These are phyloP conservation scores for Retiboletus fuscus DNA, from an alignment of 1,284 basidiomycete genomes.

Conservation along the genomic window DNA sequence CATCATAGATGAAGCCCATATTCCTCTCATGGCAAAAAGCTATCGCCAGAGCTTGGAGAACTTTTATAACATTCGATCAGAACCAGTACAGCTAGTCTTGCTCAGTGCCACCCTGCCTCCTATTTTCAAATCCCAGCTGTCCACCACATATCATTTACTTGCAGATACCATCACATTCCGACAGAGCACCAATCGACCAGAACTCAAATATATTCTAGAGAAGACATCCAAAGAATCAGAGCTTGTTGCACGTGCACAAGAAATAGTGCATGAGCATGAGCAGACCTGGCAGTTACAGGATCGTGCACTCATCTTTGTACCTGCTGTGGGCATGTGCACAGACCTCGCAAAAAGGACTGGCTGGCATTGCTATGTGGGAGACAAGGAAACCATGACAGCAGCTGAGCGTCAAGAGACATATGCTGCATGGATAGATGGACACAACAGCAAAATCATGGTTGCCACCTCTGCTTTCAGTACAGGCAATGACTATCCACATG, in stretches of 20 bases:
- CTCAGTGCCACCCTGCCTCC: conserved; percentile 6
- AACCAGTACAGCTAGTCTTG: not conserved
- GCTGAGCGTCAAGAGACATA: not conserved
- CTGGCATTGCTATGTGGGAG: not conserved
- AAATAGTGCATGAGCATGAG: not conserved
- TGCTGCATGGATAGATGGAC: not conserved
- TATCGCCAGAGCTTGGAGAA: not conserved
- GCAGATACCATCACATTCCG: not conserved
- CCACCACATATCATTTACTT: fast-evolving
- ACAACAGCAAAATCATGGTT: not conserved
- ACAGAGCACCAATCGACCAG: not conserved
- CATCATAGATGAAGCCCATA: conserved; percentile 10
- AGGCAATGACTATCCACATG: conserved; percentile 22
- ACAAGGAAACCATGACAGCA: not conserved
- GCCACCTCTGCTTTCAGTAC: conserved; percentile 19
- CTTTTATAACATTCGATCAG: not conserved
- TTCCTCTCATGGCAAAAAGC: not conserved
- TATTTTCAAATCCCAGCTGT: not conserved
- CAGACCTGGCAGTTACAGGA: not conserved
- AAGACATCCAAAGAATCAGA: not conserved
- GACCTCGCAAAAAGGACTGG: not conserved
- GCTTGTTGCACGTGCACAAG: not conserved
- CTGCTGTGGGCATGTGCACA: not conserved
- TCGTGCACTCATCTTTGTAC: not conserved
- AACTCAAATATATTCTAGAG: not conserved